Conservation (phyloP, 108 stramenopile genomes). For the Chaetoceros muelleri region DNA sequence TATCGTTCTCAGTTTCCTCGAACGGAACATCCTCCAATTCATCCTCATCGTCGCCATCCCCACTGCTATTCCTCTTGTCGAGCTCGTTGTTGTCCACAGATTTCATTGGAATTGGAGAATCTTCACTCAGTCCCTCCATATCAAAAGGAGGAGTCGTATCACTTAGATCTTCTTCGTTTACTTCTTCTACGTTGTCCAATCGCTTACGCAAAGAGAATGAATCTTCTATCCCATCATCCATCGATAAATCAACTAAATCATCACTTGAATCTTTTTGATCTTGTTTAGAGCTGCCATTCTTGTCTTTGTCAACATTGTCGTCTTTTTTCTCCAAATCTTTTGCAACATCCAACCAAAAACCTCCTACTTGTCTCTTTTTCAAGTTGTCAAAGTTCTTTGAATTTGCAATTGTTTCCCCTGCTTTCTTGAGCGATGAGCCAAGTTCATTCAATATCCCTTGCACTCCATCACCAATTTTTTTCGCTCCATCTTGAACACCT, state of each 20-base stretch:
- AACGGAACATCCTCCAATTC: background rate
- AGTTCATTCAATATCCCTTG: background rate
- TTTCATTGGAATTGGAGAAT: background rate
- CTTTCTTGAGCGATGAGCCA: background rate
- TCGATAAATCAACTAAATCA: background rate
- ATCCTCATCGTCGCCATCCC: background rate
- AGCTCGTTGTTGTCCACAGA: background rate
- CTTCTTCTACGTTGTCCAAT: background rate
- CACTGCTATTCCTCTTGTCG: background rate
- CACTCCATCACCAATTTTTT: background rate
- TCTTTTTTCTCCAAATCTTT: background rate
- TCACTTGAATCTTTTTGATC: background rate
- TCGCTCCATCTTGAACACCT: background rate
- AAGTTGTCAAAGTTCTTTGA: background rate
- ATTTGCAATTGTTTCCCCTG: background rate
- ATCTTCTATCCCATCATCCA: background rate
- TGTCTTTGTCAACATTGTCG: background rate
- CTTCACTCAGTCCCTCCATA: background rate
- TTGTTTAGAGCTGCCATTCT: background rate
- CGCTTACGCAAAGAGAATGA: too few species aligned
- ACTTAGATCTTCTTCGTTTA: background rate
- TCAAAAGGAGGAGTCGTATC: background rate
- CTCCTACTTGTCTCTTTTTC: background rate
- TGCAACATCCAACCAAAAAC: background rate
- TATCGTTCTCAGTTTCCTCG: background rate